Conservation (phyloP, 139 green algal species). For the Zygnema circumcarinatum region DNA sequence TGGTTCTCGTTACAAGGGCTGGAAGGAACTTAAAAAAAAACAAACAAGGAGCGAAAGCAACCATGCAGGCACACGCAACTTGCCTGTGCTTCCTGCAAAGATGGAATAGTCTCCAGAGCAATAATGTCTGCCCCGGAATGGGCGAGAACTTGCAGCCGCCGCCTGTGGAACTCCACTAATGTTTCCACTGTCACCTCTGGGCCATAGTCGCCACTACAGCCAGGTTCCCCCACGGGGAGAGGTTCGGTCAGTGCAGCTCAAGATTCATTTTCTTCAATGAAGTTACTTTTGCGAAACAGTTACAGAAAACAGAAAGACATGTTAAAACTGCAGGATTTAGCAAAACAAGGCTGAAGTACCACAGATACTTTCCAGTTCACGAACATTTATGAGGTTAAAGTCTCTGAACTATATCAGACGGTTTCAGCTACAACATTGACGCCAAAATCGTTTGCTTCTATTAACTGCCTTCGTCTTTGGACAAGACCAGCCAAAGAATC, state of each 20-base stretch:
- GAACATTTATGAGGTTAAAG: too few species aligned
- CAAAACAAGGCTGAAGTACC: constrained; percentile 1
- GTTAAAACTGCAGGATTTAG: not conserved
- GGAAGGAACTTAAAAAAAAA: not conserved
- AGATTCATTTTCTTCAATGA: not conserved
- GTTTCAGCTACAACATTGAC: too few species aligned
- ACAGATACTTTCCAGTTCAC: too few species aligned
- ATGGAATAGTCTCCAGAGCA: constrained; percentile 57
- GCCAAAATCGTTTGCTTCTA: too few species aligned
- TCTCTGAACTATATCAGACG: too few species aligned
- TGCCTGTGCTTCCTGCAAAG: constrained; percentile 34
- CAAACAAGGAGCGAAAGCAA: not conserved
- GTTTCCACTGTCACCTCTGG: constrained; percentile 34
- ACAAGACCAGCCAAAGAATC: too few species aligned
- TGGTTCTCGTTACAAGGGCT: not conserved
- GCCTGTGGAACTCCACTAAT: constrained; percentile 56
- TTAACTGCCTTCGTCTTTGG: too few species aligned
- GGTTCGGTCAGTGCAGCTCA: not conserved
- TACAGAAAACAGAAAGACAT: not conserved
- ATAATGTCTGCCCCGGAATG: constrained; percentile 44
- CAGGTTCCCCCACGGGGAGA: not conserved
- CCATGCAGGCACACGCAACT: too few species aligned
- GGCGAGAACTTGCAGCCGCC: constrained; percentile 41
- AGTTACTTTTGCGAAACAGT: not conserved
- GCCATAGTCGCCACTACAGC: constrained; percentile 52